Base-by-base conservation (phyloP, 1,284 basidiomycete species). In the Xerocomus nothofagi region DNA sequence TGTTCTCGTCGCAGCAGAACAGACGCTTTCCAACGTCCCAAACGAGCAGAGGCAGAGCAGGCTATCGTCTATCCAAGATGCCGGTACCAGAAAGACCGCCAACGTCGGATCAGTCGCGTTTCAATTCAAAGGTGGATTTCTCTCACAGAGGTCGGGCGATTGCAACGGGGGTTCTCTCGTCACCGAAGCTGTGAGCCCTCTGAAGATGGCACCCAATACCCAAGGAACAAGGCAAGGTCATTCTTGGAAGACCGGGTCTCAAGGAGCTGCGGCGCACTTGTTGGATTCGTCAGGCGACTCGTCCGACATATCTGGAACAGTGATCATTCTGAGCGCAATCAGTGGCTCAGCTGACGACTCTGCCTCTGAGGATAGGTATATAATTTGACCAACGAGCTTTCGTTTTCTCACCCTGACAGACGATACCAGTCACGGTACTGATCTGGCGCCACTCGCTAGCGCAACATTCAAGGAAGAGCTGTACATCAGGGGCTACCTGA, bases 381-480 rank as follows among this genome's bases (percentile, higher is more conserved):
- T n/a, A 24, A 27, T 43, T n/a, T 41, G n/a, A 32, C 11, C 3
- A 27, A n/a, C 32, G 27, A 37, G 2, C 12, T 4, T 30, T 5
- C 14, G 5, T 40, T 17, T 20, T 12, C n/a, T 21, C 23, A 1
- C 27, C n/a, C 43, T 57, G 11, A 65, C 37, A 26, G 27, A 34
- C n/a, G 32, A 42, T 29, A 17, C 8, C 44, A 62, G 58, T 30
- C 42, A 15, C n/a, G 12, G 20, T 20, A 29, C 32, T 30, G 34
- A 40, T 61, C 53, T 61, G 20, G 44, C 49, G 4, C 57, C 56
- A 18, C 39, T 62, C 17, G 56, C 56, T 17, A 74, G 72, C 46
- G 61, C 69, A 55, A 59, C 49, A 14, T 59, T 74, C 57, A 73
- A 63, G 54, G 56, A 62, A 44, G 66, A 68, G 39, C 51, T 68